Evolutionary conservation across 495 filamentous ascomycete species (phyloP).

Genomic region (Usnea hakonensis): DNA sequence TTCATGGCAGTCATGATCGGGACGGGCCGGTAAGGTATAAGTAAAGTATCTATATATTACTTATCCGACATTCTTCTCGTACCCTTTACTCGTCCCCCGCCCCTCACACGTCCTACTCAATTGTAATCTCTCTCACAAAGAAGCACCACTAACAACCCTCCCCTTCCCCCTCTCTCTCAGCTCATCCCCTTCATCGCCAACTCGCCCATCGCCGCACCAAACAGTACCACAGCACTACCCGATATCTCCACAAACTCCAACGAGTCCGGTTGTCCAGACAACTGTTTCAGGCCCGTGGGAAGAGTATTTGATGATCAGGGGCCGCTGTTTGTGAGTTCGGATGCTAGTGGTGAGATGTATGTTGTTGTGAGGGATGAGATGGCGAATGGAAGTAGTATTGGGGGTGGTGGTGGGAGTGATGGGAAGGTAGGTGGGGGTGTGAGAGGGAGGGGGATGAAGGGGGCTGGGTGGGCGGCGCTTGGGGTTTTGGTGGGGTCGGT

Average conservation of each 20-base stretch:
- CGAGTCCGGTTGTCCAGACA: conserved; percentile 34
- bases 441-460: no score
- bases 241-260: conserved; percentile 47
- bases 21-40: neutral
- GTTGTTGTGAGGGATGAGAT: conserved; percentile 32
- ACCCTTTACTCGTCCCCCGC: conserved; percentile 31
- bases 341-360: conserved; percentile 51
- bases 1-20: conserved; percentile 47
- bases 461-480: no score
- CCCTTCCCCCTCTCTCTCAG: no score
- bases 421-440: no score
- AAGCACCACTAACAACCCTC: no score
- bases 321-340: conserved; percentile 49
- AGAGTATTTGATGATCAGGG: conserved; percentile 41
- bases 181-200: conserved; percentile 36
- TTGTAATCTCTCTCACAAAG: no score
- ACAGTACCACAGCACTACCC: conserved; percentile 34
- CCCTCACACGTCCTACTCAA: no score
- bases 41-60: conserved; percentile 31
- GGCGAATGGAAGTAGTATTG: conserved; percentile 3
- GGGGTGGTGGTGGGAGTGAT: no score
- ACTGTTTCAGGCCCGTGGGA: conserved; percentile 52
- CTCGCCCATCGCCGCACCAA: conserved; percentile 33
- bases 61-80: conserved; percentile 46
- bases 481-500: no score